Evolutionary conservation across 139 green algal species (phyloP).

Genomic region (Chlamydomonas sp.): DNA sequence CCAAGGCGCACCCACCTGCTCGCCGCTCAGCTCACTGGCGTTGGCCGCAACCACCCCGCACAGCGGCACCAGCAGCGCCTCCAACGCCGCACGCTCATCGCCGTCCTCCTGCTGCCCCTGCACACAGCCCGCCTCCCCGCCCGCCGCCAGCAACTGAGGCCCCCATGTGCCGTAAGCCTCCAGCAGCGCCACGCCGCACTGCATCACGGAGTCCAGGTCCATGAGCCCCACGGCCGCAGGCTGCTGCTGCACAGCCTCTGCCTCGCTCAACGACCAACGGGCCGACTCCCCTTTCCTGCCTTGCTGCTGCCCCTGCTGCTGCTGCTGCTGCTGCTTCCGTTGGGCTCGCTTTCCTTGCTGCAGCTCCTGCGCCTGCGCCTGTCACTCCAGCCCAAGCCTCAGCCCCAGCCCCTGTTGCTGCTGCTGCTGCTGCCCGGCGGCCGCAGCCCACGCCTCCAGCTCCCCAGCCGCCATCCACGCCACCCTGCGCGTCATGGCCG

Average conservation of each 20-base stretch:
- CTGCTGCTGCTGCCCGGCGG: not conserved
- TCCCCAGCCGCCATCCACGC: not conserved
- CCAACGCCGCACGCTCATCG: no score
- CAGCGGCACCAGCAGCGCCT: no score
- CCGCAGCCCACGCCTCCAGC: not conserved
- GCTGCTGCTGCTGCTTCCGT: not conserved
- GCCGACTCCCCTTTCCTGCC: not conserved
- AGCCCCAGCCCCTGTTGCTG: no score
- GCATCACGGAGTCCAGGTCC: not conserved
- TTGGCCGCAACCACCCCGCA: no score
- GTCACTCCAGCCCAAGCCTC: no score
- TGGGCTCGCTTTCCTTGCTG: not conserved
- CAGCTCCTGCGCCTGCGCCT: no score
- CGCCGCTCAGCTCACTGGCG: no score
- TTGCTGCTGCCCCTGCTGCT: no score
- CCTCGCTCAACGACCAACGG: not conserved
- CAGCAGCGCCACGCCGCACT: constrained; percentile 1
- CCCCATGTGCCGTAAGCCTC: constrained; percentile 3
- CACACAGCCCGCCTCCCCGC: not conserved
- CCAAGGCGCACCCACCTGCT: no score
- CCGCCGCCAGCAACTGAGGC: not conserved
- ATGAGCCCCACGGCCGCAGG: not conserved
- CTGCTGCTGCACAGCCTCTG: not conserved
- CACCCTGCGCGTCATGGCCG: not conserved
- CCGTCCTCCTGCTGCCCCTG: no score